Conservation (phyloP, 2,329 filamentous ascomycete genomes). For the Penicillium psychrosexuale region DNA sequence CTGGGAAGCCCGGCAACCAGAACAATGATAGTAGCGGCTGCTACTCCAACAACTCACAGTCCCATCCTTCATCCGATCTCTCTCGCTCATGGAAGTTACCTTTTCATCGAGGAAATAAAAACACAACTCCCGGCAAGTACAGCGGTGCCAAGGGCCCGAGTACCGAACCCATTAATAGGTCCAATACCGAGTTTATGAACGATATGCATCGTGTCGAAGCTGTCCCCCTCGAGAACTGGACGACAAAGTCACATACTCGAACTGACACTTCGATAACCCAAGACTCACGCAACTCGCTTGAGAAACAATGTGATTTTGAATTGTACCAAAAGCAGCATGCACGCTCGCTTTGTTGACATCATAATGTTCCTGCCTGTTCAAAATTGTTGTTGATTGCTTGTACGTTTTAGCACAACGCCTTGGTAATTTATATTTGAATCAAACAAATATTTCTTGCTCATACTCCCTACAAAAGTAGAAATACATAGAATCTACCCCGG, state of each 20-base stretch:
- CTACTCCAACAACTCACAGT: constrained; percentile 16
- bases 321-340: not conserved
- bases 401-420: not conserved
- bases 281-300: not conserved
- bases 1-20: constrained; percentile 8
- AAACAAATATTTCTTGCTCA: too few species aligned
- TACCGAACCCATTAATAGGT: constrained; percentile 18
- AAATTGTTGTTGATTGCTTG: not conserved
- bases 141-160: constrained; percentile 12
- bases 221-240: constrained; percentile 15
- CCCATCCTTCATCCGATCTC: constrained; percentile 21
- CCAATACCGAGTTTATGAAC: constrained; percentile 7
- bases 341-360: not conserved
- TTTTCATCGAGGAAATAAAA: constrained; percentile 10
- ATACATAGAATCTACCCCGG: not conserved
- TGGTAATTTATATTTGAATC: not conserved
- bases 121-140: not conserved
- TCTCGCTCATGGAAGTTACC: constrained; percentile 9
- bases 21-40: constrained; percentile 19
- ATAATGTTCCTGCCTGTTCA: not conserved
- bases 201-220: constrained; percentile 10
- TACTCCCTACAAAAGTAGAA: too few species aligned
- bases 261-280: constrained; percentile 5
- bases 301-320: not conserved
- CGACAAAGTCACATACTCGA: not conserved